Evolutionary conservation across 2,329 filamentous ascomycete species (phyloP).

Genomic region (Cercospora citrullina): DNA sequence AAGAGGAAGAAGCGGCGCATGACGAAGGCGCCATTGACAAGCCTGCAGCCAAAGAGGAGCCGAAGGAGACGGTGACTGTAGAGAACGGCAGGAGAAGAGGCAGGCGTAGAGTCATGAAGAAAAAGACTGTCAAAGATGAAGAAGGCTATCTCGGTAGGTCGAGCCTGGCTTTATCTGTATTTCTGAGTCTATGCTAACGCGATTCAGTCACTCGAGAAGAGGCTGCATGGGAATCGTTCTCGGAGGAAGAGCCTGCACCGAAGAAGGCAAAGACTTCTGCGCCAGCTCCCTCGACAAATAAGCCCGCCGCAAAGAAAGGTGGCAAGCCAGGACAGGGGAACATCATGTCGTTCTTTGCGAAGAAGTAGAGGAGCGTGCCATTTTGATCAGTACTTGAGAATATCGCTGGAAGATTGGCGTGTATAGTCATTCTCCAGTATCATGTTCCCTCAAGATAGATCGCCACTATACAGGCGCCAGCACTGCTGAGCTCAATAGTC

Average conservation of each 20-base stretch:
- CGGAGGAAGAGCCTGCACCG: conserved; percentile 73
- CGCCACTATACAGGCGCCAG: neutral
- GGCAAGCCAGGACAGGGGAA: conserved; percentile 65
- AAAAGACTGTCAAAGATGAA: conserved; percentile 81
- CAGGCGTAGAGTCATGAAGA: conserved; percentile 78
- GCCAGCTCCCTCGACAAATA: conserved; percentile 44
- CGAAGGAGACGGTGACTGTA: conserved; percentile 51
- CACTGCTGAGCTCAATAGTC: neutral
- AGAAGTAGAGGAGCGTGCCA: conserved; percentile 58
- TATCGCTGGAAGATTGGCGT: neutral
- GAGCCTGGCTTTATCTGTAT: conserved; percentile 33
- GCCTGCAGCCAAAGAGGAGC: conserved; percentile 41
- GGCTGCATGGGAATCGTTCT: conserved; percentile 85
- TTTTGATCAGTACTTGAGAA: neutral
- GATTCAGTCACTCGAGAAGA: conserved; percentile 81
- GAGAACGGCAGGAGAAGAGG: conserved; percentile 70
- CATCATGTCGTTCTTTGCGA: conserved; percentile 90
- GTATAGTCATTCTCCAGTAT: neutral
- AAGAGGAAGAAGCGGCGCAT: conserved; percentile 39
- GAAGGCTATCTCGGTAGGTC: conserved; percentile 78
- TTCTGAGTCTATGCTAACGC: conserved; percentile 19
- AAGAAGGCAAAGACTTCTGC: conserved; percentile 55
- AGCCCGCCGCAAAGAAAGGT: conserved; percentile 54
- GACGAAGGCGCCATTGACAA: conserved; percentile 60
- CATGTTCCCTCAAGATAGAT: neutral